phyloP scores from a whole-genome alignment of 2,329 filamentous ascomycete genomes.

The Simplicillium aogashimaense region DNA sequence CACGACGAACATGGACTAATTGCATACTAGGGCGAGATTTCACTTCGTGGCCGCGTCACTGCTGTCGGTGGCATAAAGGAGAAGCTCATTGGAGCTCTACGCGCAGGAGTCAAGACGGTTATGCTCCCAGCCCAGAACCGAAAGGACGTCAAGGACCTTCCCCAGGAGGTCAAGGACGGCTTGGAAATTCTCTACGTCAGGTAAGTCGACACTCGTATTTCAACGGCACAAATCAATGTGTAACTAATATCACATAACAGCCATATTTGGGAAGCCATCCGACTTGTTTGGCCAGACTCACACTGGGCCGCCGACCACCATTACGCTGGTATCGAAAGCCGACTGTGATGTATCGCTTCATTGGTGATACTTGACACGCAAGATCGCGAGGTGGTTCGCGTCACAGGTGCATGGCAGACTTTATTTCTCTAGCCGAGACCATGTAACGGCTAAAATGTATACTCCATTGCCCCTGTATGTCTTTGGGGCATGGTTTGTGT shows the following conservation, averaged over 20 bases:
- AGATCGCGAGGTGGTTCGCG: conserved; percentile 3
- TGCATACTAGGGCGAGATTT: conserved; percentile 50
- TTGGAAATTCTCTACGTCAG: conserved; percentile 82
- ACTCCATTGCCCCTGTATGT: too few species aligned
- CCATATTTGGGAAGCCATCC: conserved; percentile 91
- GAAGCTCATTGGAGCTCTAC: conserved; percentile 88
- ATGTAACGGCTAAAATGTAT: too few species aligned
- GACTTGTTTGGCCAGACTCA: conserved; percentile 82
- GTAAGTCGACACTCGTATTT: conserved; percentile 37
- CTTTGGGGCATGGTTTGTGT: too few species aligned
- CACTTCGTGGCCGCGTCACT: conserved; percentile 79
- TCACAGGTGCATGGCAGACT: background rate
- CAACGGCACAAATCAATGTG: conserved; percentile 5
- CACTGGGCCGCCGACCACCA: conserved; percentile 69
- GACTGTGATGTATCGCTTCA: conserved; percentile 44
- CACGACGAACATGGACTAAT: conserved; percentile 13
- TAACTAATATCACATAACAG: conserved; percentile 33
- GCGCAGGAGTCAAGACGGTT: conserved; percentile 91
- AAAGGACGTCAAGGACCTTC: conserved; percentile 87
- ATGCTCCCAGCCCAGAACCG: conserved; percentile 78
- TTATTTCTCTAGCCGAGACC: background rate
- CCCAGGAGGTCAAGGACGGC: conserved; percentile 77
- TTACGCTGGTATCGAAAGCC: conserved; percentile 64
- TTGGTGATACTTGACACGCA: conserved; percentile 6
- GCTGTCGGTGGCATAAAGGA: conserved; percentile 97